Evolutionary conservation across 2,329 filamentous ascomycete species (phyloP).

Genomic region (Neurospora crassa): DNA sequence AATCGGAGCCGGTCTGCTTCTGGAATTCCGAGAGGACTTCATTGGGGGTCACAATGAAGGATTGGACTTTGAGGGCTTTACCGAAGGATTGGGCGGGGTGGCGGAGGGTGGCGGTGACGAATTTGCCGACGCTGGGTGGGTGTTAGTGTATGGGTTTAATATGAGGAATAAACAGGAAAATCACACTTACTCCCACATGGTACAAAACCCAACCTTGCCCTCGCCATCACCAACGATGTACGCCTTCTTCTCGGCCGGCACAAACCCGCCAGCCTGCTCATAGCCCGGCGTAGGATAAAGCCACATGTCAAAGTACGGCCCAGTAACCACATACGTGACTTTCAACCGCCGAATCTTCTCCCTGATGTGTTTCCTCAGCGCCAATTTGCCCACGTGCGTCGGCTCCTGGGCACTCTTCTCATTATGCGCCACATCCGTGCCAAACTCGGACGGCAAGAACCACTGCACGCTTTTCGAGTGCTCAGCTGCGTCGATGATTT

Average conservation of each 20-base stretch:
- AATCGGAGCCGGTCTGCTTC: constrained; percentile 48
- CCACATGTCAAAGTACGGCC: constrained; percentile 58
- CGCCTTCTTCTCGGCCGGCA: constrained; percentile 46
- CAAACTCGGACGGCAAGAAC: constrained; percentile 61
- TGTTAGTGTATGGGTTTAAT: neutral
- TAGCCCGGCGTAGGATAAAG: constrained; percentile 31
- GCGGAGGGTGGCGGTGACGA: constrained; percentile 52
- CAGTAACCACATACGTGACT: constrained; percentile 60
- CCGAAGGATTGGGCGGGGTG: constrained; percentile 44
- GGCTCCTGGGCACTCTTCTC: constrained; percentile 45
- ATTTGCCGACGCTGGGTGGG: constrained; percentile 48
- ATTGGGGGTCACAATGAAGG: constrained; percentile 56
- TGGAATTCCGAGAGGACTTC: constrained; percentile 59
- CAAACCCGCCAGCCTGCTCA: constrained; percentile 44
- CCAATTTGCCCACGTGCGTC: constrained; percentile 61
- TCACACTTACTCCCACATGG: constrained; percentile 55
- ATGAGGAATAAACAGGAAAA: too few species aligned
- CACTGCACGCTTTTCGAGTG: constrained; percentile 42
- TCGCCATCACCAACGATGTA: constrained; percentile 52
- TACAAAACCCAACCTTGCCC: constrained; percentile 57
- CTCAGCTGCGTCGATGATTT: constrained; percentile 46
- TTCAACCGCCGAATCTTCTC: constrained; percentile 43
- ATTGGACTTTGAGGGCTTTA: constrained; percentile 57
- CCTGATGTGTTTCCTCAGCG: constrained; percentile 52
- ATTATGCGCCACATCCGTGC: constrained; percentile 54